phyloP scores from a whole-genome alignment of 768 basidiomycete species.

The Lentinus tigrinus region DNA sequence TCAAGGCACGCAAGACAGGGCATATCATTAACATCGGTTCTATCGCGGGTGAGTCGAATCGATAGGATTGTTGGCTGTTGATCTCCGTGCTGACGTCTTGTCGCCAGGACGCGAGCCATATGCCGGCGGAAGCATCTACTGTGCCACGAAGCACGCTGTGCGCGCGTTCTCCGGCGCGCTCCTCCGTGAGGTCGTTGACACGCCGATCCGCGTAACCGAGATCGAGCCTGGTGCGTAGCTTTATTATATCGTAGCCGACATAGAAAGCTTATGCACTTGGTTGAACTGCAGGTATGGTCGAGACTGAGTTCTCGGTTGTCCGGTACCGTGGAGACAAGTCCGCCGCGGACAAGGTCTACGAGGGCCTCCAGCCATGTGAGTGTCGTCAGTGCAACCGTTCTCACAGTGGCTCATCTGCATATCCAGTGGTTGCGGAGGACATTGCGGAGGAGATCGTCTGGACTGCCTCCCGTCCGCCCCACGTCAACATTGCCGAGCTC shows the following conservation, averaged over 20 bases:
- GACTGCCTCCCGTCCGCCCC: conserved; percentile 88
- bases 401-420: not conserved
- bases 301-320: conserved; percentile 90
- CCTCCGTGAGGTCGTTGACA: conserved; percentile 85
- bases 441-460: conserved; percentile 98
- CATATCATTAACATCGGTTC: conserved; percentile 97
- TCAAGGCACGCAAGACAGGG: conserved; percentile 48
- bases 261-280: conserved; percentile 39
- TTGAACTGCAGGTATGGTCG: conserved; percentile 66
- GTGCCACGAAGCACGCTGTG: conserved; percentile 87
- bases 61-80: conserved; percentile 30
- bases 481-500: conserved; percentile 87
- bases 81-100: not conserved
- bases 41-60: conserved; percentile 64
- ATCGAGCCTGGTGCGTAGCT: conserved; percentile 76
- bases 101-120: conserved; percentile 51
- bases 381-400: conserved; percentile 9
- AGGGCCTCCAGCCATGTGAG: conserved; percentile 84
- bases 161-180: conserved; percentile 83
- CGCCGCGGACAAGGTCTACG: conserved; percentile 87
- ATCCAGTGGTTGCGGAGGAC: conserved; percentile 74
- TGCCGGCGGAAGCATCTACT: conserved; percentile 89
- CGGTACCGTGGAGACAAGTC: conserved; percentile 83
- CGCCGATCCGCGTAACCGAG: conserved; percentile 90
- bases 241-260: conserved; percentile 65